Conservation (phyloP, 2,329 filamentous ascomycete species). For the Fusarium sp. region DNA sequence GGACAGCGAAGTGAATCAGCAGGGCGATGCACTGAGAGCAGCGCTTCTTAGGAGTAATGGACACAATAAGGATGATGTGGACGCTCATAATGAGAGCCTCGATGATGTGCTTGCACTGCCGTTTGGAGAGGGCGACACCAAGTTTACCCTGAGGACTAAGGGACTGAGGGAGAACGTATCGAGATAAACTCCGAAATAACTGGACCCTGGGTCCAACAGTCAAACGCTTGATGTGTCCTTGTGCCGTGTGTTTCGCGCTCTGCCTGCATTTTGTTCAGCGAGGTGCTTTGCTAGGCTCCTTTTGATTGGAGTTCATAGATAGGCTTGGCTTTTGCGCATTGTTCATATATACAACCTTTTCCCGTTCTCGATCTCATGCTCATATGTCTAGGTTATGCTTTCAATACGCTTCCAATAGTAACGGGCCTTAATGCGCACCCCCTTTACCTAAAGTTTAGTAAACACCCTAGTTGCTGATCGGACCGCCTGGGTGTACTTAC, state of each 20-base stretch:
- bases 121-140: slow-evolving; percentile 63
- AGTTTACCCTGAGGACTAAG: slow-evolving; percentile 69
- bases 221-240: neutral
- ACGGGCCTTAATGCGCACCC: too few relatives aligned
- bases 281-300: slow-evolving; percentile 13
- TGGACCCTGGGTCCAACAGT: neutral
- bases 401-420: too few relatives aligned
- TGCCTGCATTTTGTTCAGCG: slow-evolving; percentile 12
- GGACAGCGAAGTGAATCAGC: slow-evolving; percentile 61
- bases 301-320: slow-evolving; percentile 15
- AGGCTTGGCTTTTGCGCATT: neutral
- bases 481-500: too few relatives aligned
- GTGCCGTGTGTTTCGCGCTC: neutral
- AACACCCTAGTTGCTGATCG: too few relatives aligned
- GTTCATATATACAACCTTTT: neutral
- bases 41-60: slow-evolving; percentile 52
- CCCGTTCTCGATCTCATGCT: too few relatives aligned
- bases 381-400: too few relatives aligned
- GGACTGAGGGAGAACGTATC: slow-evolving; percentile 67
- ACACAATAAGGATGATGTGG: slow-evolving; percentile 30
- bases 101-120: slow-evolving; percentile 56
- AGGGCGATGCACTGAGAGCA: slow-evolving; percentile 60
- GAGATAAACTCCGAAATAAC: slow-evolving; percentile 13
- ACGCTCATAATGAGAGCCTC: slow-evolving; percentile 26
- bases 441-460: too few relatives aligned